Base-by-base conservation (phyloP, 2,329 filamentous ascomycete genomes). In the Sclerotinia minor region DNA sequence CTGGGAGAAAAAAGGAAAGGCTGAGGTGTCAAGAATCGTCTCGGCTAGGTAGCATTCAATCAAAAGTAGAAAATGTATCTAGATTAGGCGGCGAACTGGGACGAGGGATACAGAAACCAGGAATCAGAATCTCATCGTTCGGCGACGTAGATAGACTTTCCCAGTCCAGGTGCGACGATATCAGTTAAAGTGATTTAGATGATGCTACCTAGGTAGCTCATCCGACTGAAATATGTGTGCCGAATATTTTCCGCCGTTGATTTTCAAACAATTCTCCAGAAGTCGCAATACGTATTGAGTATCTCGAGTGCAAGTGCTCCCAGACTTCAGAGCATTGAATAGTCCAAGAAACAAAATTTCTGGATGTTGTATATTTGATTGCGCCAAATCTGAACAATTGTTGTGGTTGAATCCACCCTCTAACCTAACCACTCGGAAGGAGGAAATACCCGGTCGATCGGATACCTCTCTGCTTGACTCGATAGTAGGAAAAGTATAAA, bases 401-500 rank as follows among this genome's bases (percentile, higher is more conserved):
- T 44, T 61, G 55, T 50, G 24, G 64, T 63, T 17, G n/a, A 63
- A 21, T 63, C 21, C 45, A 50, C 29, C 32, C 29, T 50, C 9
- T 24, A 11, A 50, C 9, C 45, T 38, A 24, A 41, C 45, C 29
- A 45, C 41, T 67, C 29, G 54, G 32, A 41, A 50, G 53, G 15
- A 29, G 32, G n/a, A 67, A 38, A 32, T 15, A 63, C 59, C 45
- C 59, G 45, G 59, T 63, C 45, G 45, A 47, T 63, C 59, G 45
- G 32, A 38, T 50, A 52, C 15, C 29, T 63, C 64, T 57, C 64
- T 57, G 35, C 9, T 45, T 50, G n/a, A 15, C 21, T 55, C 24
- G 11, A 55, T 15, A 26, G 6, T 47, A 63, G 17, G 26, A 63
- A 67, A 54, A 45, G 38, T 49, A 59, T 41, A 63, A 38, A 67